These are phyloP conservation scores for Hepatocystis sp. DNA, from an alignment of 169 alveolate genomes.

Conservation along the genomic window DNA sequence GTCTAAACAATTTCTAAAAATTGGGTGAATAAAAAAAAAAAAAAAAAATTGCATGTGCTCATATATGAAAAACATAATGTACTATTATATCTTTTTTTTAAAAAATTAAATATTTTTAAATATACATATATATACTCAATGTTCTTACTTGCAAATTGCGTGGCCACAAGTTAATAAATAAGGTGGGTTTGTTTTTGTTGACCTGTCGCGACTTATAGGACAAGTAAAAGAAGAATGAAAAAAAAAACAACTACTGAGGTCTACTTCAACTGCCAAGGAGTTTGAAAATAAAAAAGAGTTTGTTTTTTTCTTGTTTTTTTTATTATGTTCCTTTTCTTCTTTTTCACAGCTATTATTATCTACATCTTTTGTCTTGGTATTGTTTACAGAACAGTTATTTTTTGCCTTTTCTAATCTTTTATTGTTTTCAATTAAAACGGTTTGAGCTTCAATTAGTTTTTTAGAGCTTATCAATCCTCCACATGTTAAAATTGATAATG, in stretches of 20 bases:
- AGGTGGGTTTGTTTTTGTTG: conserved; percentile 75
- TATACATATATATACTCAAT: too few relatives aligned
- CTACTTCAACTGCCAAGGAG: conserved; percentile 75
- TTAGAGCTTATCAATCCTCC: conserved; percentile 77
- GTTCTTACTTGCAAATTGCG: conserved; percentile 78
- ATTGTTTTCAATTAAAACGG: conserved; percentile 60
- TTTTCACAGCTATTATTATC: conserved; percentile 18
- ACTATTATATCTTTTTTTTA: too few relatives aligned
- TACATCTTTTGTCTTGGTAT: conserved; percentile 1
- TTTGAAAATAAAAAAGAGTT: conserved; percentile 29
- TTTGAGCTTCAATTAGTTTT: conserved; percentile 73
- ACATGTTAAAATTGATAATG: conserved; percentile 69
- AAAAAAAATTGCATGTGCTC: too few relatives aligned
- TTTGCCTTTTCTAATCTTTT: conserved; percentile 58
- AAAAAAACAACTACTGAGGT: conserved; percentile 76
- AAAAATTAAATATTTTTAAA: too few relatives aligned
- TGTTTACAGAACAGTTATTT: conserved; percentile 1
- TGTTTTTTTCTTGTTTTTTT: conserved; percentile 21
- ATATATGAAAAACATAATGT: too few relatives aligned
- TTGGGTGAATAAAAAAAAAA: background rate
- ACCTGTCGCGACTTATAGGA: conserved; percentile 76
- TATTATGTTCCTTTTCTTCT: conserved; percentile 35
- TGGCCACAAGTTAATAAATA: conserved; percentile 78
- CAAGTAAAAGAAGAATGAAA: conserved; percentile 80
- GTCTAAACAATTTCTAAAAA: conserved; percentile 54